Evolutionary conservation across 208 protist species (phyloP), one percentile per base, ranked within the genome.

Genomic region (Leishmania tropica): DNA sequence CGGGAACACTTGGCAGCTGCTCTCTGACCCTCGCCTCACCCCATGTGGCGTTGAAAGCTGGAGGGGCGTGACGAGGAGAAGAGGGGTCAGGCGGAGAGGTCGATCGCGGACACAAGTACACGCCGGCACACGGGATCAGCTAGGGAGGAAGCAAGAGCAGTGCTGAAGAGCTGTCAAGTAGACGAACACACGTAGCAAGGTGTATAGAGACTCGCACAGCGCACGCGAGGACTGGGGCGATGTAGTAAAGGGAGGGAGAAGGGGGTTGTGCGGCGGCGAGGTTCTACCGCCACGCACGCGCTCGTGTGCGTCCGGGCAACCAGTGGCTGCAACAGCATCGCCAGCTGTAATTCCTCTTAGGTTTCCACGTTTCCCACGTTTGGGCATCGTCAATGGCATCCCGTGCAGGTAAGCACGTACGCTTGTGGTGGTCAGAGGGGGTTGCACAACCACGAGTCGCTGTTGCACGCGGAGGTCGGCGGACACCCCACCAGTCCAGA

Each of bases 401-500:
- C n/a, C 24, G 24, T 62, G 24, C 60, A 65, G n/a, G 70, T 4
- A 75, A 11, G 28, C 28, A 75, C 0, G 28, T 21, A 28, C 73
- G 19, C 6, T 15, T 3, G 35, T 35, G 11, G 1, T 11, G 72
- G 2, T 62, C 15, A 77, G 73, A 64, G 31, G 31, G 73, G 17
- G 28, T 48, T 54, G 47, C 82, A 81, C 64, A 81, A 1, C 82
- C 82, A 81, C 21, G 76, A 73, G 54, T 47, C 37, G 35, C 48
- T 62, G 28, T 51, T 1, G 45, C 76, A 85, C 45, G 76, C 76
- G 0, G 82, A 78, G 28, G 37, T 81, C 53, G 48, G 48, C 60
- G 78, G 77, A 60, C 76, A 81, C 65, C 77, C 78, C 67, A 73
- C 47, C 70, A 65, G 67, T 3, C 77, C 82, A 19, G 42, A 35